Base-by-base conservation (phyloP, 208 protist genomes). In the Porcisia hertigi region DNA sequence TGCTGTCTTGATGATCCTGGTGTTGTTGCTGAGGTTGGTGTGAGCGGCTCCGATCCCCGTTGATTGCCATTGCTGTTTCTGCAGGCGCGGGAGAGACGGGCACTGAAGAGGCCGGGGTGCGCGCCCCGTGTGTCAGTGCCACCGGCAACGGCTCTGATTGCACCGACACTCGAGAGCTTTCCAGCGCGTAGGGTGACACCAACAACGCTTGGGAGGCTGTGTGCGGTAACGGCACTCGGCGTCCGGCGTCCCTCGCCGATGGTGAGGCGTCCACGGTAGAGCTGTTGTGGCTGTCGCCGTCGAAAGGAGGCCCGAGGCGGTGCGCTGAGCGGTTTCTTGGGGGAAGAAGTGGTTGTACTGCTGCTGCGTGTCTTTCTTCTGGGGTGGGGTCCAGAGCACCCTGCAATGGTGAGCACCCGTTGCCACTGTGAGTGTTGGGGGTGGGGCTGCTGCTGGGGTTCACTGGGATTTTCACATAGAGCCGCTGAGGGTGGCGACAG, bases 401-500 rank as follows among this genome's bases (percentile, higher is more conserved):
- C 2, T 7, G 58, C 25, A 39, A 4, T 1, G 39, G 20, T 49
- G 63, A 20, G 11, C 4, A 16, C 36, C 36, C 20, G 11, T 52
- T 12, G 60, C 18, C 60, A n/a, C n/a, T 34, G 41, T 30, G 2
- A n/a, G 1, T 8, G 39, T 36, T 12, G 6, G 5, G 8, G 2
- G 23, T 36, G 20, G 36, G 23, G 8, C 30, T 52, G n/a, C 49
- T 63, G 54, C 43, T 41, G 14, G 7, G 69, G 57, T n/a, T 55
- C 16, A 76, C 20, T 0, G 69, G 72, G 20, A 73, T 57, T 34
- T 73, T 72, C 20, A 81, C 16, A 7, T 69, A 55, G 6, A 77
- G 65, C 14, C 49, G 77, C 66, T 65, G 60, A 30, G 71, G 77
- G 52, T 81, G 65, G 18, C 71, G 64, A 43, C 77, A 81, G 45